phyloP scores from a whole-genome alignment of 225 moss, liverwort and hornwort genomes.

The Antitrichia curtipendula region DNA sequence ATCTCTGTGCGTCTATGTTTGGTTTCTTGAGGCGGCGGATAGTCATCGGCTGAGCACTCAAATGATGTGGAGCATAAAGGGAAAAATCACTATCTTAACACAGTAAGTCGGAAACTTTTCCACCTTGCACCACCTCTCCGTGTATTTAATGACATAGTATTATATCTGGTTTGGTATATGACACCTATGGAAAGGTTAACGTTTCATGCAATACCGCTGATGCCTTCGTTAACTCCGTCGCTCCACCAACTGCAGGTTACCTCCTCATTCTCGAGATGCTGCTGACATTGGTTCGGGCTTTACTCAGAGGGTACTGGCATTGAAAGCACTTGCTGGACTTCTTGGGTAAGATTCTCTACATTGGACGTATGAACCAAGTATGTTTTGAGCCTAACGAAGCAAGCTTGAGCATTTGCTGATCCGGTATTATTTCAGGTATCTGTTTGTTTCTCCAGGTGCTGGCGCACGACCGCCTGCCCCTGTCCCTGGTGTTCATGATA shows the following conservation, averaged over 20 bases:
- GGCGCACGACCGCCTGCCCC: slow-evolving; percentile 54
- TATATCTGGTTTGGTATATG: background rate
- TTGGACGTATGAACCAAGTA: background rate
- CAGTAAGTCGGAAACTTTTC: slow-evolving; percentile 21
- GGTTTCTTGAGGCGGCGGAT: slow-evolving; percentile 64
- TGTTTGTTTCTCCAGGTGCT: slow-evolving; percentile 63
- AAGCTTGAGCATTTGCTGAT: slow-evolving; percentile 6
- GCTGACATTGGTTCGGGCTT: slow-evolving; percentile 67
- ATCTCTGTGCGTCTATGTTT: slow-evolving; percentile 47
- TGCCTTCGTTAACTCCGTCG: background rate
- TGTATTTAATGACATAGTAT: background rate
- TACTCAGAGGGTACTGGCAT: slow-evolving; percentile 56
- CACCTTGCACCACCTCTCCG: background rate
- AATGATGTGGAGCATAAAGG: slow-evolving; percentile 64
- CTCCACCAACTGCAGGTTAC: slow-evolving; percentile 28
- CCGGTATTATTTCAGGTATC: slow-evolving; percentile 30
- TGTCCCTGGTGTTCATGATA: slow-evolving; percentile 21
- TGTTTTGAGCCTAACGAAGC: background rate
- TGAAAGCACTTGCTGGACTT: slow-evolving; percentile 55
- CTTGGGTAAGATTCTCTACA: slow-evolving; percentile 36
- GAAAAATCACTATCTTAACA: slow-evolving; percentile 39
- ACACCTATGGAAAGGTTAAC: background rate
- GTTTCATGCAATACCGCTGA: background rate
- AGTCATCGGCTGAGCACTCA: slow-evolving; percentile 61
- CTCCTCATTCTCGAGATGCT: slow-evolving; percentile 56